Conservation (phyloP, 2,329 filamentous ascomycete genomes). For the Orbilia quercus region DNA sequence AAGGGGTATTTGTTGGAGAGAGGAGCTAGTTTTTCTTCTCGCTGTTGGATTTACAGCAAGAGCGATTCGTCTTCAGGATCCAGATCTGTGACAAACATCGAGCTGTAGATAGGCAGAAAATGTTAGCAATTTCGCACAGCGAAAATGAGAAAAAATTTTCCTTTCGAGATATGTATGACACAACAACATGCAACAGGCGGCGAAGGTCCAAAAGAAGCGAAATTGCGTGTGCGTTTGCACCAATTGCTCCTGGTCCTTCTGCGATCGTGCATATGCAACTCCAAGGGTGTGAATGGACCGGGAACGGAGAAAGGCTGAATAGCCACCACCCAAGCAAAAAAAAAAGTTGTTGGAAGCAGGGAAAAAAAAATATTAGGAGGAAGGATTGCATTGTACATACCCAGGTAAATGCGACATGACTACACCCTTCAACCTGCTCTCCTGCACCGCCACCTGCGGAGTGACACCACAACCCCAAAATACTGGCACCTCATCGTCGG, state of each 20-base stretch:
- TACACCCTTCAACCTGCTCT: slow-evolving; percentile 67
- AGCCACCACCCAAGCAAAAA: slow-evolving; percentile 20
- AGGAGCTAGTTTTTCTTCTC: slow-evolving; percentile 11
- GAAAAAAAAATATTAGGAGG: slow-evolving; percentile 19
- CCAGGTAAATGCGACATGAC: slow-evolving; percentile 72
- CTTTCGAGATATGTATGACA: slow-evolving; percentile 5
- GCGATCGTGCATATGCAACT: slow-evolving; percentile 55
- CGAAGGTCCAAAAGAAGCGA: slow-evolving; percentile 23
- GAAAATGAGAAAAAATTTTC: slow-evolving; percentile 32
- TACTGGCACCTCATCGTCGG: slow-evolving; percentile 67
- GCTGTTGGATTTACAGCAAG: slow-evolving; percentile 46
- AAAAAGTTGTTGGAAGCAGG: slow-evolving; percentile 3
- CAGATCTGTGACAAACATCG: slow-evolving; percentile 56
- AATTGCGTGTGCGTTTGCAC: slow-evolving; percentile 46
- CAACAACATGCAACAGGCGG: not conserved
- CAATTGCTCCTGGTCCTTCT: slow-evolving; percentile 38
- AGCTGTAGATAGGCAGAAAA: slow-evolving; percentile 21
- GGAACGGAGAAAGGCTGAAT: slow-evolving; percentile 40
- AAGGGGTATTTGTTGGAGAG: slow-evolving; percentile 44
- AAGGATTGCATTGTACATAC: slow-evolving; percentile 60
- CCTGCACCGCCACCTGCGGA: slow-evolving; percentile 73
- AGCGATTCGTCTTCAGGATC: slow-evolving; percentile 55
- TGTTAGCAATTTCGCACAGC: slow-evolving; percentile 31
- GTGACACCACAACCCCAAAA: slow-evolving; percentile 76
- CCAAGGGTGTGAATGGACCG: slow-evolving; percentile 20